Base-by-base conservation (phyloP, 805 yeast species). In the Groenewaldozyma salmanticensis region DNA sequence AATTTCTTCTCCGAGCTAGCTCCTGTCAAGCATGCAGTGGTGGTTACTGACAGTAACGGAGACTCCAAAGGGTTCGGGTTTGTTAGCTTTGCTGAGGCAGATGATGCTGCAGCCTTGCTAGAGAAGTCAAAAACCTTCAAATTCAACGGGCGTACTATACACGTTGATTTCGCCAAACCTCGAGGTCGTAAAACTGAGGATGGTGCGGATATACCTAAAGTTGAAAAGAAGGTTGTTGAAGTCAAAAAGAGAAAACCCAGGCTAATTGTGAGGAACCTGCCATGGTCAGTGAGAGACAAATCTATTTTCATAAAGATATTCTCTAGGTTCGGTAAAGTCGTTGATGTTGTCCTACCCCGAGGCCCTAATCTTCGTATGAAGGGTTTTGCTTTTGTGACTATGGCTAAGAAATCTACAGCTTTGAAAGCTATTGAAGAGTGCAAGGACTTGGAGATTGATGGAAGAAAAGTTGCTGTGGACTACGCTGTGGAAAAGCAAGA, bases 21-120 rank as follows among this genome's bases (percentile, higher is more conserved):
- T 3, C 98, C 98, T 4, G 94, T 90, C 9, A 87, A 81, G 62
- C 98, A 92, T 62, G 95, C 96, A 1, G 88, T 87, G 35, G 97
- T 92, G 15, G 81, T 70, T 31, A 96, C 88, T 56, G 67, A 68
- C 7, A 76, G 80, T 27, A 75, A 82, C 41, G 61, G 63, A 4
- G 71, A 80, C 35, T 85, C 96, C 2, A 74, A 88, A 59, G 97
- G 98, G 1, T 92, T 88, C 62, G 98, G 98, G 2, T 92, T 92
- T 61, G 98, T 87, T 13, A 80, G 94, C 29, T 92, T 92, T 60
- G 75, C 83, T 1, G 62, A 73, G 37, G 87, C 84, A 48, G 95
- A 86, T 37, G 98, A 92, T 57, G 83, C 96, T 0, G 58, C 72
- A 32, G 65, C 72, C 35, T 96, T 96, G 0, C 66, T 88, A 47